Percentiles rank a stretch among this genome's conserved stretches.
Conservation (phyloP, 2,329 filamentous ascomycete species). For the Colletotrichum sansevieriae region DNA sequence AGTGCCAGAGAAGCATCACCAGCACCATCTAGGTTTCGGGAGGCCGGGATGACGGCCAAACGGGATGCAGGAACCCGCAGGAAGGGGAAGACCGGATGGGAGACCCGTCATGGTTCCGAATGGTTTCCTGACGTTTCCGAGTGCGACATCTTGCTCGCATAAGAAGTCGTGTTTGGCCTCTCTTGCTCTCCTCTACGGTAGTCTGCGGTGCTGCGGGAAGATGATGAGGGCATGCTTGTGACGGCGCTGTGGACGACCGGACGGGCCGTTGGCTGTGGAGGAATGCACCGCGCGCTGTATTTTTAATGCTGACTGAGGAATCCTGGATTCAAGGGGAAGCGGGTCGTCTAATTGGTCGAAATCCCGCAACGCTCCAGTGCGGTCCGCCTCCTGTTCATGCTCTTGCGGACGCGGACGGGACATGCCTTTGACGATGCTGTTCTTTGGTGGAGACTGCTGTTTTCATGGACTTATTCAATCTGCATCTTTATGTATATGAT, state of each 20-base stretch:
- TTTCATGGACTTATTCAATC: no score
- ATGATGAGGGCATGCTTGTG: not conserved
- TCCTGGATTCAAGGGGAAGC: not conserved
- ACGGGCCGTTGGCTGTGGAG: constrained; percentile 8
- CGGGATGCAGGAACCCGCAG: constrained; percentile 36
- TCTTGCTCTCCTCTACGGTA: not conserved
- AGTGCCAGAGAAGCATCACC: no score
- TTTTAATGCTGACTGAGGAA: constrained; percentile 34
- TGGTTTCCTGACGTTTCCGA: constrained; percentile 1
- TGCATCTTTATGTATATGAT: no score
- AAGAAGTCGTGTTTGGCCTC: not conserved
- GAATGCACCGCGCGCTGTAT: constrained; percentile 25
- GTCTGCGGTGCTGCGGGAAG: constrained; percentile 1
- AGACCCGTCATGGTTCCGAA: not conserved
- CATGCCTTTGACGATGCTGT: not conserved
- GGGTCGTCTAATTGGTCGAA: constrained; percentile 2
- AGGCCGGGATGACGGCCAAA: constrained; percentile 19
- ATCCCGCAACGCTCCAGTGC: not conserved
- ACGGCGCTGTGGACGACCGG: not conserved
- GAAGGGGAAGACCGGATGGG: constrained; percentile 10
- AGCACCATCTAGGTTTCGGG: constrained; percentile 15
- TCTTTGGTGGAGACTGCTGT: not conserved
- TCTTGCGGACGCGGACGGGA: not conserved
- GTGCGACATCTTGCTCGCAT: constrained; percentile 4
- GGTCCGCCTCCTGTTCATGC: not conserved